A percentile compares a stretch with the other conserved stretches of the same genome.
phyloP scores from a whole-genome alignment of 208 protist species.

The Trypanosoma scelopori region DNA sequence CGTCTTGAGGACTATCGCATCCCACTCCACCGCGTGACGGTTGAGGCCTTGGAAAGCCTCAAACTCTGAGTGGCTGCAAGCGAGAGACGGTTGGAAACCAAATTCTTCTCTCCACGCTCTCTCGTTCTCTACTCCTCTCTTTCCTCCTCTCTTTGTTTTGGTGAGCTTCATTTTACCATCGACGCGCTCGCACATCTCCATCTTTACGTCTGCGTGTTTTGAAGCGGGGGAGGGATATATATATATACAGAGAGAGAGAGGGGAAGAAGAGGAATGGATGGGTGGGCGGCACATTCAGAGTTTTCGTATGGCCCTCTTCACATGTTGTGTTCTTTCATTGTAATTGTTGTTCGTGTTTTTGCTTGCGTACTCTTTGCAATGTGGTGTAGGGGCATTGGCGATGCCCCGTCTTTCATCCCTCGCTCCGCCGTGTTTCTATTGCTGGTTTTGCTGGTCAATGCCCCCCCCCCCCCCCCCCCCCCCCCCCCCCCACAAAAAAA shows the following conservation, averaged over 20 bases:
- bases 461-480: too few species aligned
- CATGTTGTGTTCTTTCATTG: too few species aligned
- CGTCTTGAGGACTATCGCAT: conserved; percentile 60
- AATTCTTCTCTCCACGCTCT: neutral
- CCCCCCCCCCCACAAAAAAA: too few species aligned
- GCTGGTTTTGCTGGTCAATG: neutral
- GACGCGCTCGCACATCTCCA: conserved; percentile 1
- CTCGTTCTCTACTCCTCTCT: conserved; percentile 12
- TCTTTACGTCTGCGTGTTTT: neutral
- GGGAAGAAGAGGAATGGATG: too few species aligned
- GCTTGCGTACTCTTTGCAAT: too few species aligned
- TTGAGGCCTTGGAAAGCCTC: conserved; percentile 75
- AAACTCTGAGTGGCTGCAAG: conserved; percentile 43
- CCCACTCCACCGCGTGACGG: conserved; percentile 60
- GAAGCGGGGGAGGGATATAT: too few species aligned
- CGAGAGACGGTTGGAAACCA: neutral
- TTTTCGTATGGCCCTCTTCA: too few species aligned
- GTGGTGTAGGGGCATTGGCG: too few species aligned
- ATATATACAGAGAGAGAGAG: too few species aligned
- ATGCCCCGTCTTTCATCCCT: too few species aligned
- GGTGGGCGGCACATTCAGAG: too few species aligned
- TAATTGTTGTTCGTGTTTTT: too few species aligned
- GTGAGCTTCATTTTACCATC: neutral
- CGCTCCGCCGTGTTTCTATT: neutral
- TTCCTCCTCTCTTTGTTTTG: conserved; percentile 9